Evolutionary conservation across 257 asterid genomes (phyloP).

Genomic region (Forsythia suspensa): DNA sequence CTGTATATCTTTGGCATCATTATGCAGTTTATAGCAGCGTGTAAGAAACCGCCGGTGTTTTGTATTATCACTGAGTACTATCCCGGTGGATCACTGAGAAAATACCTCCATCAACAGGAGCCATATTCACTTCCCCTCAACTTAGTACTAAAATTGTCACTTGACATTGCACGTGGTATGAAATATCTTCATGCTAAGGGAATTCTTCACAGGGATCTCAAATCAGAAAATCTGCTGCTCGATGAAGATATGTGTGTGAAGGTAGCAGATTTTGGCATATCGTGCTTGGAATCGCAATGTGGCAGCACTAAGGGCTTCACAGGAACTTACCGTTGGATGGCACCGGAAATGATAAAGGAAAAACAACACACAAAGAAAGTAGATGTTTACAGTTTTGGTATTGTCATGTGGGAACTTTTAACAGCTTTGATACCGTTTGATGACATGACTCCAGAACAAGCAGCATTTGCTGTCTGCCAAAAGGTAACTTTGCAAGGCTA

Average conservation of each 20-base stretch:
- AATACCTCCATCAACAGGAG: conserved; percentile 90
- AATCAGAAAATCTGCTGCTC: conserved; percentile 86
- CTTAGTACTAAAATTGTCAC: conserved; percentile 67
- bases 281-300: conserved; percentile 92
- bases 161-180: conserved; percentile 94
- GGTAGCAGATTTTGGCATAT: conserved; percentile 94
- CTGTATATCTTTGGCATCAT: conserved; percentile 16
- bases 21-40: conserved; percentile 87
- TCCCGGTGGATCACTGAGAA: conserved; percentile 89
- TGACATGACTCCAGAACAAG: conserved; percentile 96
- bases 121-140: conserved; percentile 79
- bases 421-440: conserved; percentile 91
- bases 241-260: conserved; percentile 86
- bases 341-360: conserved; percentile 96
- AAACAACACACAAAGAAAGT: conserved; percentile 92
- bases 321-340: conserved; percentile 99
- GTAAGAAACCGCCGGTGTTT: conserved; percentile 92
- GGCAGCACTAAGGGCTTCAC: conserved; percentile 95
- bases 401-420: conserved; percentile 90
- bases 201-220: conserved; percentile 92
- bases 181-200: conserved; percentile 88
- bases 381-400: conserved; percentile 88
- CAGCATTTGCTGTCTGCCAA: conserved; percentile 98
- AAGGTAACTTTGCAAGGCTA: conserved; percentile 52
- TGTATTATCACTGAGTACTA: conserved; percentile 92